Base-by-base conservation (phyloP, 179 eudicot species). In the Sideroxylon spinosum region DNA sequence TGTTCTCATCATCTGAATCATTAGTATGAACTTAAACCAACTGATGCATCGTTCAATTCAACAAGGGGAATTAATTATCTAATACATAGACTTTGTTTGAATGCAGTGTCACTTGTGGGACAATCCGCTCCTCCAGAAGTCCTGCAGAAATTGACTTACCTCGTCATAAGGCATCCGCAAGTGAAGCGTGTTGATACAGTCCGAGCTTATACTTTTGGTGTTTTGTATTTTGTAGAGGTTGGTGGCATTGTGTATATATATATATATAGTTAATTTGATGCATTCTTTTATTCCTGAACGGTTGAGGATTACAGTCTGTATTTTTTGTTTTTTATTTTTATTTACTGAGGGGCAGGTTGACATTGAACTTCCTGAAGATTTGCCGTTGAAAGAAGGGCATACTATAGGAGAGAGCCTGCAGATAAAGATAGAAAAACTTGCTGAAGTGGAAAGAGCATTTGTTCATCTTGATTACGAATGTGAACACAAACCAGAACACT, bases 151-250 rank as follows among this genome's bases (percentile, higher is more conserved):
- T 68, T 92, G 62, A 93, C 98, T 0, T 95, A 95, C 80, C 90
- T 95, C 14, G 94, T 89, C 29, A 75, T 88, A 73, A 83, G 88
- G 26, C 98, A 95, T 76, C 86, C 85, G 52, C 83, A 80, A 63
- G 85, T 95, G 66, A 89, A 93, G 79, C 91, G 91, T 4, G 80
- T 95, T 10, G 99, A 95, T 80, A 93, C 98, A 5, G 95, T 95
- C 64, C 90, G 98, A 17, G 98, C 98, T 28, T 95, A 95, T 79
- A 93, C 98, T 55, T 95, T 93, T 76, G 98, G 98, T n/a, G 93
- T 85, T 61, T 86, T 91, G 19, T 95, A 93, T 85, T 95, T 95
- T 69, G 98, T 95, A 19, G 98, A 95, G 97, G 98, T 95, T 67
- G 85, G 90, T 82, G 29, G 65, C 26, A 2, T 60, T 46, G 12